Conservation (phyloP, 73 alveolate species). For the Paramecium tetraurelia region DNA sequence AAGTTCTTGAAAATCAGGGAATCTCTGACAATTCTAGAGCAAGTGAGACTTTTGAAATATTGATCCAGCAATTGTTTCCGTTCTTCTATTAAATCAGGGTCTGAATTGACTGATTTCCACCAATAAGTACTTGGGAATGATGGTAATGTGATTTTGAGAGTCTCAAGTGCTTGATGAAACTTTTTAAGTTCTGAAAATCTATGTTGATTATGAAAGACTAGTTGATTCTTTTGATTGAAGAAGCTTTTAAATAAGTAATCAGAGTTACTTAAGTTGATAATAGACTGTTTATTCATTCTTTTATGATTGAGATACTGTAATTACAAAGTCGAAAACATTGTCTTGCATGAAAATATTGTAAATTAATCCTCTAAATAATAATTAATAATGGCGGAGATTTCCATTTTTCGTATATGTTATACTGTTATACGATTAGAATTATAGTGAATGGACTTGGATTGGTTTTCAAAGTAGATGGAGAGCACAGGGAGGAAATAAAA, state of each 20-base stretch:
- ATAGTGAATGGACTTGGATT: neutral
- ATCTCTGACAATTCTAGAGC: neutral
- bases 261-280: neutral
- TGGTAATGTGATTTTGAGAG: neutral
- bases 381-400: neutral
- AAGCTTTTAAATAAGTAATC: neutral
- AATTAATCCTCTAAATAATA: neutral
- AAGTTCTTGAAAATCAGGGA: conserved; percentile 25
- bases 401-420: neutral
- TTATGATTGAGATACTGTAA: neutral
- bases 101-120: neutral
- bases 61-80: neutral
- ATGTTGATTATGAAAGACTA: neutral
- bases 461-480: neutral
- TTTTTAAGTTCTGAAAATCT: conserved; percentile 25
- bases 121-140: neutral
- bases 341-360: conserved; percentile 1
- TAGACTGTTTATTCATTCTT: neutral
- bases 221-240: neutral
- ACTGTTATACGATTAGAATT: neutral
- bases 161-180: conserved; percentile 12
- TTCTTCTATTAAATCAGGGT: conserved; percentile 8
- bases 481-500: neutral
- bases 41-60: neutral
- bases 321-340: neutral